phyloP scores from a whole-genome alignment of 805 yeast genomes.

The Tetrapisispora taiwanensis region DNA sequence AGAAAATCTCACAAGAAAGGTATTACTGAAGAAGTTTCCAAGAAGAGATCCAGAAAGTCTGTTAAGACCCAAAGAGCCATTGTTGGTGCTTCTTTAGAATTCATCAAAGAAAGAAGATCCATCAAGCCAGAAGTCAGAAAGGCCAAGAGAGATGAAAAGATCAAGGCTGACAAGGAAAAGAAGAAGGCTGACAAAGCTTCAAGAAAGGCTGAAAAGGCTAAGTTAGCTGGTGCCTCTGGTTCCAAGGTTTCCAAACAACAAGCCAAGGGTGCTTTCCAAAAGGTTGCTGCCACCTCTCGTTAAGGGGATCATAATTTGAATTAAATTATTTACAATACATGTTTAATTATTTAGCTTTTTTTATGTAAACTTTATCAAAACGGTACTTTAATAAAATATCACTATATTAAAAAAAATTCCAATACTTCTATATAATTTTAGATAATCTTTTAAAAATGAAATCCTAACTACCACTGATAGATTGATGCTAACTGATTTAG shows the following conservation, averaged over 20 bases:
- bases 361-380: constrained; percentile 5
- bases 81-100: constrained; percentile 98
- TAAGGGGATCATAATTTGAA: constrained; percentile 33
- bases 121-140: constrained; percentile 95
- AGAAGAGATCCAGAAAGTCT: constrained; percentile 95
- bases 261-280: constrained; percentile 96
- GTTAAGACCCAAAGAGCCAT: constrained; percentile 98
- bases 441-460: too few relatives aligned
- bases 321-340: constrained; percentile 1
- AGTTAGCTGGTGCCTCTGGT: constrained; percentile 66
- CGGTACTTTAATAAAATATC: constrained; percentile 5
- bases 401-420: constrained; percentile 1
- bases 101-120: constrained; percentile 95
- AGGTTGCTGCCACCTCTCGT: constrained; percentile 95
- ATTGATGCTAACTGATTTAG: too few relatives aligned
- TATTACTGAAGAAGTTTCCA: constrained; percentile 94
- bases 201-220: constrained; percentile 91
- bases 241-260: constrained; percentile 85
- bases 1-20: constrained; percentile 99
- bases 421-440: too few relatives aligned
- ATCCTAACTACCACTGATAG: too few relatives aligned
- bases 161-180: constrained; percentile 72
- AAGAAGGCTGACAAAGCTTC: constrained; percentile 87
- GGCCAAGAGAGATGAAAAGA: constrained; percentile 91
- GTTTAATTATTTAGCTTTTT: constrained; percentile 3